Conservation (phyloP, 2,329 filamentous ascomycete species). For the Fusarium austroafricanum region DNA sequence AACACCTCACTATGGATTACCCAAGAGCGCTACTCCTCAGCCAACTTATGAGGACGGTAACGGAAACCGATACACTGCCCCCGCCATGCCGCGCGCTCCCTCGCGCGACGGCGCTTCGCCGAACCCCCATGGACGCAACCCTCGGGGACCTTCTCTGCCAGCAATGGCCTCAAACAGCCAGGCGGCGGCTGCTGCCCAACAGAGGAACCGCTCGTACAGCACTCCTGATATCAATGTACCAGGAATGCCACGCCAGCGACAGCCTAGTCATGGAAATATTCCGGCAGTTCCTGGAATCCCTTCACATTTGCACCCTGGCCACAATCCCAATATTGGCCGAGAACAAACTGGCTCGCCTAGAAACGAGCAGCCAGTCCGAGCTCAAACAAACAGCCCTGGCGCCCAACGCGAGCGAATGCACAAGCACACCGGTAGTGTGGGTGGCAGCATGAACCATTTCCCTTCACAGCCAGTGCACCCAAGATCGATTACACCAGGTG, state of each 20-base stretch:
- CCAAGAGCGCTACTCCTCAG: slow-evolving; percentile 75
- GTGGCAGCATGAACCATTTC: slow-evolving; percentile 66
- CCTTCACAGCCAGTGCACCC: slow-evolving; percentile 65
- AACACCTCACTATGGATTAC: slow-evolving; percentile 71
- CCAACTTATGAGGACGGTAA: slow-evolving; percentile 79
- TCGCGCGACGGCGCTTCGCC: slow-evolving; percentile 79
- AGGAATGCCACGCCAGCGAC: slow-evolving; percentile 66
- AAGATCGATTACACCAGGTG: slow-evolving; percentile 59
- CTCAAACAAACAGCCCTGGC: slow-evolving; percentile 77
- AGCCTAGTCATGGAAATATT: slow-evolving; percentile 66
- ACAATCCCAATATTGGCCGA: slow-evolving; percentile 75
- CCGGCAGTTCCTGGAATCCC: slow-evolving; percentile 83
- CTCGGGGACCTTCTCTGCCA: slow-evolving; percentile 83
- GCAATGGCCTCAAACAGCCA: slow-evolving; percentile 71
- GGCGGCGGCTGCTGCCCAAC: slow-evolving; percentile 66
- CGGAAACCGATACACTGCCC: slow-evolving; percentile 86
- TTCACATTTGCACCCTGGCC: slow-evolving; percentile 71
- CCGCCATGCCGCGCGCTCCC: slow-evolving; percentile 83
- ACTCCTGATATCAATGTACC: slow-evolving; percentile 91
- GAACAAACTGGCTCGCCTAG: slow-evolving; percentile 86
- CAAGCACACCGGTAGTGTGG: slow-evolving; percentile 61
- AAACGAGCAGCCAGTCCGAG: slow-evolving; percentile 73
- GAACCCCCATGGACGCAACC: slow-evolving; percentile 73
- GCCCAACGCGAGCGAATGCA: slow-evolving; percentile 71
- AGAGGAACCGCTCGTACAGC: slow-evolving; percentile 89